A percentile compares a stretch with the other conserved stretches of the same genome.
Evolutionary conservation across 1,284 basidiomycete species (phyloP).

Genomic region (Inonotus obliquus): DNA sequence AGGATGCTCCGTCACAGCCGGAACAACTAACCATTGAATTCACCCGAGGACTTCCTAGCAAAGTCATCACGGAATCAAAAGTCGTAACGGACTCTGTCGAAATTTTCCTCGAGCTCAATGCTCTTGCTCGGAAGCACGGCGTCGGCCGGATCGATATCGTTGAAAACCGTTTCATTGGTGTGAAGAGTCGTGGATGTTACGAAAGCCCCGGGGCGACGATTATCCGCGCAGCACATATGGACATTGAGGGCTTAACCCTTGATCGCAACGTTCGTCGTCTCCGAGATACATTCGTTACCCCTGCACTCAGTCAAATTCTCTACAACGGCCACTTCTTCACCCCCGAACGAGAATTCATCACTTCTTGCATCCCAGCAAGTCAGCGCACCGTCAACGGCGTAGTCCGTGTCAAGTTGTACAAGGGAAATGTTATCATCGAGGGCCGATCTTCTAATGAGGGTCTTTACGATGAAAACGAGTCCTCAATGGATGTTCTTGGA

Average conservation of each 20-base stretch:
- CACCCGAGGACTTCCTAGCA: constrained; percentile 79
- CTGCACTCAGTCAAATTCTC: constrained; percentile 85
- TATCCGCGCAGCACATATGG: constrained; percentile 92
- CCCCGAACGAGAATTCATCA: constrained; percentile 94
- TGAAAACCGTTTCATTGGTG: constrained; percentile 99
- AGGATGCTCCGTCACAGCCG: constrained; percentile 77
- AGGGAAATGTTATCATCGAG: constrained; percentile 94
- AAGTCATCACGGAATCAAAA: constrained; percentile 59
- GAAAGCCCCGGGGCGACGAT: constrained; percentile 97
- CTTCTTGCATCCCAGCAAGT: constrained; percentile 83
- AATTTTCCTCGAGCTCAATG: constrained; percentile 90
- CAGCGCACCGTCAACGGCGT: constrained; percentile 96
- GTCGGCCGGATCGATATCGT: constrained; percentile 98
- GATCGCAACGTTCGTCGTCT: constrained; percentile 96
- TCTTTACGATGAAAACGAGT: constrained; percentile 93
- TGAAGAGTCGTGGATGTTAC: constrained; percentile 98
- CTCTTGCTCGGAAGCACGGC: constrained; percentile 91
- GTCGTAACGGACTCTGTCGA: constrained; percentile 90
- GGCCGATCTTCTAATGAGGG: constrained; percentile 91
- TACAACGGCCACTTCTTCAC: constrained; percentile 99
- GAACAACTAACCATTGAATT: constrained; percentile 87
- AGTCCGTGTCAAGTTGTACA: constrained; percentile 90
- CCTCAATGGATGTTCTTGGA: constrained; percentile 99
- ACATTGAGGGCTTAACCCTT: constrained; percentile 94
- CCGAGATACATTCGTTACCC: constrained; percentile 92